Percentiles rank a stretch among this genome's conserved stretches.
phyloP scores from a whole-genome alignment of 257 asterid species.

The Solanum clarkiae region DNA sequence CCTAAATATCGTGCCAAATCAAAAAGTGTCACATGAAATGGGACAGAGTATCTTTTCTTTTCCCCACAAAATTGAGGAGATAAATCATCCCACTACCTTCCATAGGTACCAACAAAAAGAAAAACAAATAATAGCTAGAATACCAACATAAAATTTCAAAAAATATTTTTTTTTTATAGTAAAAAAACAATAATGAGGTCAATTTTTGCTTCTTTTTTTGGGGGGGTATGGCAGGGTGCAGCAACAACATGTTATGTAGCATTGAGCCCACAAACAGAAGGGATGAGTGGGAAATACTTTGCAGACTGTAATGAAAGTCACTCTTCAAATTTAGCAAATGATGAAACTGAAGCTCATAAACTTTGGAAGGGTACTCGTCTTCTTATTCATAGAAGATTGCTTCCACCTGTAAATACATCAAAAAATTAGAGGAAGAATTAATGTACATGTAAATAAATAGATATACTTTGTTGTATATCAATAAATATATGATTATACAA shows the following conservation, averaged over 20 bases:
- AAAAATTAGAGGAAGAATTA: background rate
- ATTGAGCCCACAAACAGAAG: constrained; percentile 37
- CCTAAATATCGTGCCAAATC: too few species aligned
- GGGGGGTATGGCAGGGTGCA: constrained; percentile 50
- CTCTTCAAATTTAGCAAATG: constrained; percentile 55
- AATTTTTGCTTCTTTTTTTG: background rate
- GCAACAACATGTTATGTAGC: constrained; percentile 85
- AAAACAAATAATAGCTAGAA: too few species aligned
- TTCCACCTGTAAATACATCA: constrained; percentile 13
- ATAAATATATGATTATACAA: background rate
- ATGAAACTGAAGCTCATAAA: constrained; percentile 34
- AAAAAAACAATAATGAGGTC: background rate
- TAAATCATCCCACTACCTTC: background rate
- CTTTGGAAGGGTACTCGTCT: constrained; percentile 63
- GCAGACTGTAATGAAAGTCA: constrained; percentile 80
- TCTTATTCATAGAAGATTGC: constrained; percentile 41
- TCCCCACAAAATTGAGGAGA: background rate
- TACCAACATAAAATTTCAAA: too few species aligned
- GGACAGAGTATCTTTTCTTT: too few species aligned
- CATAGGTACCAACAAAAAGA: background rate
- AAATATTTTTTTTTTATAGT: background rate
- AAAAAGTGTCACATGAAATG: too few species aligned
- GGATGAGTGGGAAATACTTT: constrained; percentile 64
- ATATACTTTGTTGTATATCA: constrained; percentile 11
- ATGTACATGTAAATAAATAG: constrained; percentile 38